Evolutionary conservation across 371 early-diverging fungal genomes (phyloP), one percentile per base, ranked within the genome.

Genomic region (Sporodiniella umbellata): DNA sequence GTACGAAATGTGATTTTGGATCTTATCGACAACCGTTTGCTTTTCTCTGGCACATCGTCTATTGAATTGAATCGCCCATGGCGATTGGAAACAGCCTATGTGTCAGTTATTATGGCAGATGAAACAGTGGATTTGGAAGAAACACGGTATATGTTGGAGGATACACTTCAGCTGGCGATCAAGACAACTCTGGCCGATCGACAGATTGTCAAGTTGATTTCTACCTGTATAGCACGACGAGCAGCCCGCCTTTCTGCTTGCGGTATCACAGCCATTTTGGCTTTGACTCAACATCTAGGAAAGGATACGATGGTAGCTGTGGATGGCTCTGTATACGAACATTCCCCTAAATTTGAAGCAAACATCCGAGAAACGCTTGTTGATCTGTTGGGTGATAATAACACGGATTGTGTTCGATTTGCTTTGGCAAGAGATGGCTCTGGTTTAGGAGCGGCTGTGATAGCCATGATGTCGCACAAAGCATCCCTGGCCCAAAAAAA

Each of bases 261-360:
- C 93, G 65, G 58, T 45, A 38, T 40, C n/a, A 48, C 58, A 17
- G 92, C 84, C 23, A 78, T 96, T 40, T 75, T 94, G 42, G 77
- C 80, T 42, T 67, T 69, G 38, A 56, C 46, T 15, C 49, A 18
- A 10, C 24, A 31, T 80, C 23, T 48, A 91, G 28, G 94, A 88
- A 25, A 52, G 11, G 54, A 55, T 26, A 46, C 66, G 3, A 45
- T 48, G 33, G 56, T 73, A 26, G 70, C 74, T 21, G 87, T 96
- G 51, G 96, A 98, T 54, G 98, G 98, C 5, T 84, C 87, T 38
- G 72, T 98, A 51, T 98, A 87, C 70, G 89, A 92, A 66, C 83
- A 85, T 46, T 93, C 93, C 61, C 96, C 96, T 8, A 75, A 80
- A 69, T 95, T 90, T 70, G 86, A 86, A 47, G 25, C 31, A 0